Evolutionary conservation across 2,329 filamentous ascomycete genomes (phyloP).

Genomic region (Microdochium bolleyi): DNA sequence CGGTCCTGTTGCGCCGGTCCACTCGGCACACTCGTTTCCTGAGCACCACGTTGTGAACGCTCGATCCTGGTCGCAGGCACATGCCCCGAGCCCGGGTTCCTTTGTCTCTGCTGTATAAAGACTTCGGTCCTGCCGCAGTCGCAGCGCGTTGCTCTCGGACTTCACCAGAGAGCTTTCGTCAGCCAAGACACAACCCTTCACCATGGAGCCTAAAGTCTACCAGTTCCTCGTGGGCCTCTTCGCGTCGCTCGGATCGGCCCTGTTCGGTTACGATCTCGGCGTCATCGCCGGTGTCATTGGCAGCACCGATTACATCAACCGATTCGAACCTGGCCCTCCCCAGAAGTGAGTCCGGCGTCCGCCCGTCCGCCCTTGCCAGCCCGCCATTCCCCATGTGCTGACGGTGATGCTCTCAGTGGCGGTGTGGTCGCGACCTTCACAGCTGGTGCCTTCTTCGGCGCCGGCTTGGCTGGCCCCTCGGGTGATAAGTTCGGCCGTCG

Average conservation of each 20-base stretch:
- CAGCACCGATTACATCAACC: conserved; percentile 31
- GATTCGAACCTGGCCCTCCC: conserved; percentile 28
- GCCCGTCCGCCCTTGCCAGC: neutral
- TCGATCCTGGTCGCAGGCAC: neutral
- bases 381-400: conserved; percentile 4
- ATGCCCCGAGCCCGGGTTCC: neutral
- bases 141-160: neutral
- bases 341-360: conserved; percentile 24
- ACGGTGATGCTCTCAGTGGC: conserved; percentile 34
- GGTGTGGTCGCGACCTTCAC: conserved; percentile 74
- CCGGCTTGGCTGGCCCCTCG: conserved; percentile 46
- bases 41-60: neutral
- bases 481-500: conserved; percentile 54
- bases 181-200: conserved; percentile 1
- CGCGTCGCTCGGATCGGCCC: conserved; percentile 45
- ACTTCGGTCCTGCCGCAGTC: neutral
- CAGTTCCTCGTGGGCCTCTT: conserved; percentile 46
- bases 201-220: conserved; percentile 20
- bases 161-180: neutral
- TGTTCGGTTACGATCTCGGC: conserved; percentile 48
- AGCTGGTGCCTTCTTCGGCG: conserved; percentile 57
- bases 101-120: neutral
- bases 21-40: neutral
- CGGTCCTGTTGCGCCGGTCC: neutral
- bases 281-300: conserved; percentile 45